Evolutionary conservation across 2,329 filamentous ascomycete species (phyloP), one percentile per base, ranked within the genome.

Genomic region (Cladorrhinum sp.): DNA sequence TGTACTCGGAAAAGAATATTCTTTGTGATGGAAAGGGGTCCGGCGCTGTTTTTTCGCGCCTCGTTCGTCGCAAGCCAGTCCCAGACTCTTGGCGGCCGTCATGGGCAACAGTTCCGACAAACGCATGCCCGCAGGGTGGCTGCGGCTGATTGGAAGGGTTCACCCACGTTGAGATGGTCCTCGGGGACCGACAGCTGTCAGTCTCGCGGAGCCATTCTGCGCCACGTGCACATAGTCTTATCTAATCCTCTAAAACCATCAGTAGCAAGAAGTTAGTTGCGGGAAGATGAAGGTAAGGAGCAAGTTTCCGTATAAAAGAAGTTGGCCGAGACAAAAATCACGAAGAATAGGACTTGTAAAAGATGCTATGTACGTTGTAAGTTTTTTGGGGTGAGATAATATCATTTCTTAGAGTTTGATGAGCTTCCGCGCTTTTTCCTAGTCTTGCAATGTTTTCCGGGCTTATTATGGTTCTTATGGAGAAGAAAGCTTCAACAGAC

Each of bases 211-310:
- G 41, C 23, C 52, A 41, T 18, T 22, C 20, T 52, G 54, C 58
- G 52, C 59, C 50, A 29, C 38, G 41, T 52, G 50, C 41, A 36
- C 50, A 24, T 38, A 53, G 51, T 22, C 49, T 63, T 63, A 62
- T 64, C 65, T 66, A 65, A 67, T 66, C 65, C 36, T 16, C 12
- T 7, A n/a, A n/a, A n/a, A n/a, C n/a, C n/a, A n/a, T n/a, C n/a
- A n/a, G n/a, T n/a, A n/a, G n/a, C n/a, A n/a, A n/a, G n/a, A n/a
- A n/a, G n/a, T n/a, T n/a, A n/a, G 50, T 8, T 18, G 51, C 48
- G 3, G 23, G n/a, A 16, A 23, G 48, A n/a, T n/a, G n/a, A n/a
- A n/a, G n/a, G n/a, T n/a, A n/a, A n/a, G n/a, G n/a, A n/a, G n/a
- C n/a, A n/a, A n/a, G n/a, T n/a, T n/a, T n/a, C n/a, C n/a, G n/a